A percentile compares a stretch with the other conserved stretches of the same genome.
Conservation (phyloP, 2,329 filamentous ascomycete genomes). For the Aspergillus sergii region DNA sequence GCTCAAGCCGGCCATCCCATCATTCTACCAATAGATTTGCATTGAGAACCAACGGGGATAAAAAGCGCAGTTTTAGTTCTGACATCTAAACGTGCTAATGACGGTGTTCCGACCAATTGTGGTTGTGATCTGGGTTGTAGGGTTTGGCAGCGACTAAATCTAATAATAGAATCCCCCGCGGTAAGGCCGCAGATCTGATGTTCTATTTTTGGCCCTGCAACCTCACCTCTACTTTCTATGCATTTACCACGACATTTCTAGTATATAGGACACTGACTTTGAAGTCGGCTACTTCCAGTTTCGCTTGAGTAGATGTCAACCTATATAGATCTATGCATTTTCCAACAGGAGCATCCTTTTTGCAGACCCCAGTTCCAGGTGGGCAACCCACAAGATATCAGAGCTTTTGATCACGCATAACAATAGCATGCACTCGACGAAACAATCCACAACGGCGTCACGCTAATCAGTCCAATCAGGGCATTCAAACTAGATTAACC, state of each 20-base stretch:
- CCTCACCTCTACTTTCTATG: slow-evolving; percentile 7
- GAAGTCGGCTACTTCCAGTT: not conserved
- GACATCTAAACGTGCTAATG: not conserved
- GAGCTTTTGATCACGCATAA: not conserved
- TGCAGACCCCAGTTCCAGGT: not conserved
- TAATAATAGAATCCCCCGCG: not conserved
- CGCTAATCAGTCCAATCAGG: not conserved
- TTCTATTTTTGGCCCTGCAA: slow-evolving; percentile 11
- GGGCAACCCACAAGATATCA: not conserved
- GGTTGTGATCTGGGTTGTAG: not conserved
- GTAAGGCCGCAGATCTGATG: slow-evolving; percentile 1
- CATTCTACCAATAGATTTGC: not conserved
- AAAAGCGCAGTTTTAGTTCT: not conserved
- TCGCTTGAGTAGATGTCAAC: not conserved
- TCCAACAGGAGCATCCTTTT: not conserved
- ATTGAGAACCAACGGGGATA: not conserved
- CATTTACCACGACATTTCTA: not conserved
- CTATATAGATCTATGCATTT: not conserved
- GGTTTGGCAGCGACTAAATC: not conserved
- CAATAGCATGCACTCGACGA: not conserved
- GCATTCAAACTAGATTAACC: not conserved
- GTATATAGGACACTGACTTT: not conserved
- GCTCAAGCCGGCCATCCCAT: not conserved
- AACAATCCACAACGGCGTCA: not conserved
- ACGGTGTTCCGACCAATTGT: not conserved